Evolutionary conservation across 1,284 basidiomycete genomes (phyloP), one percentile per base, ranked within the genome.

Genomic region (Wallemia mellicola): DNA sequence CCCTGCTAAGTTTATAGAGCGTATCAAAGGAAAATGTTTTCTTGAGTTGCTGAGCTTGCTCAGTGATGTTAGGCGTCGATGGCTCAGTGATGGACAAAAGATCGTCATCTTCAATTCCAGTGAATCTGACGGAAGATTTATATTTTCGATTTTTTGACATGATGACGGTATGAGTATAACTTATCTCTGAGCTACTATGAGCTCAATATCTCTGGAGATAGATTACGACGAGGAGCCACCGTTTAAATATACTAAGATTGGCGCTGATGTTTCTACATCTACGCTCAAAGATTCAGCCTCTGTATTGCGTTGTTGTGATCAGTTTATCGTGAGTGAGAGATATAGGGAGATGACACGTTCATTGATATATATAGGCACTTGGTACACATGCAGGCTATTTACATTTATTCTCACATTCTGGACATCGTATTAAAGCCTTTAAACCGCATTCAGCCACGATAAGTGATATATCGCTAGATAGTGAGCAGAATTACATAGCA

Each of bases 371-470:
- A 7, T 15, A 64, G 83, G 86, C 80, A 19, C 70, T 94, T 54
- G 91, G 88, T 19, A 96, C 89, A 0, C 89, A 96, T 68, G 79
- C 77, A 58, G 94, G 94, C 28, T 82, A 89, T 66, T 79, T 96
- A 15, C 86, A 94, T 66, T 76, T 95, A 27, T 73, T 95, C 11
- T 83, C 82, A 67, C 75, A 86, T 59, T 71, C 78, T 24, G 87
- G 89, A 9, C 78, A 81, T 61, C 79, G 85, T 59, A 76, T 92
- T 70, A 91, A 88, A 71, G 88, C 86, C 2, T 94, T 83, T 68
- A 81, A 87, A 63, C 84, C 86, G 1, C 94, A 99, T 67, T 76
- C 81, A n/a, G 92, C 92, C 0, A 85, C 83, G 22, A 76, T 98
- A 59, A 79, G 81, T 58, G 87, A 88, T 66, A 79, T 96, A 32